Conservation (phyloP, 345 rosid species). For the Anastatica hierochuntica region DNA sequence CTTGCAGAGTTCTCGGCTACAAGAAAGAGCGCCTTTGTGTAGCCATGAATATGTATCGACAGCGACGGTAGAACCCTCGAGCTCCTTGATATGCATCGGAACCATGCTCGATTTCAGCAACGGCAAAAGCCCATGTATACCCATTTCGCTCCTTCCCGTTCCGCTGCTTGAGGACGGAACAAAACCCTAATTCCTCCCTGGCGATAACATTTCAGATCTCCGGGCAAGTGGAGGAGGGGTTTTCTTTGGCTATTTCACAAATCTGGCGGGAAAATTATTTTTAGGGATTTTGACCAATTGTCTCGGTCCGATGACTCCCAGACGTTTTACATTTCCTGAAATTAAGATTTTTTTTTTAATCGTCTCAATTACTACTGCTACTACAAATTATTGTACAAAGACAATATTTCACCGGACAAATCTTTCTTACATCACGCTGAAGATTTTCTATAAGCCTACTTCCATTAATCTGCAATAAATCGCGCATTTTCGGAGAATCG, state of each 20-base stretch:
- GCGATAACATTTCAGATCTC: background rate
- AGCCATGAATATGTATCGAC: slow-evolving; percentile 96
- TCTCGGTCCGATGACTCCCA: too few relatives aligned
- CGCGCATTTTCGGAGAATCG: too few relatives aligned
- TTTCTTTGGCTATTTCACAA: slow-evolving; percentile 4
- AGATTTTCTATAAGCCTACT: too few relatives aligned
- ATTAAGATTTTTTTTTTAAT: too few relatives aligned
- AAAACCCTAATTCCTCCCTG: slow-evolving; percentile 18
- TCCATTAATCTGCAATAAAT: too few relatives aligned
- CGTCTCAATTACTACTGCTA: too few relatives aligned
- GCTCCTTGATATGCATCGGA: slow-evolving; percentile 61
- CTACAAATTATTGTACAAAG: too few relatives aligned
- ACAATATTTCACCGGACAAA: too few relatives aligned
- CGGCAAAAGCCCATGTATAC: slow-evolving; percentile 72
- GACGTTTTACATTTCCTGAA: too few relatives aligned
- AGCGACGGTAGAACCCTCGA: slow-evolving; percentile 71
- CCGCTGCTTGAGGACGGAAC: background rate
- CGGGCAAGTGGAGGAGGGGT: background rate
- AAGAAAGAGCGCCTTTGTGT: slow-evolving; percentile 33
- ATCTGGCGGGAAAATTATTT: slow-evolving; percentile 21
- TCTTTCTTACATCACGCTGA: too few relatives aligned
- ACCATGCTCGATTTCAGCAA: slow-evolving; percentile 75
- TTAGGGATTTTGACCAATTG: slow-evolving; percentile 8
- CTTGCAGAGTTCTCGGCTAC: slow-evolving; percentile 33
- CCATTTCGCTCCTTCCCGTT: slow-evolving; percentile 9